phyloP scores from a whole-genome alignment of 805 yeast genomes.

The Saccharomycopsis javanensis region DNA sequence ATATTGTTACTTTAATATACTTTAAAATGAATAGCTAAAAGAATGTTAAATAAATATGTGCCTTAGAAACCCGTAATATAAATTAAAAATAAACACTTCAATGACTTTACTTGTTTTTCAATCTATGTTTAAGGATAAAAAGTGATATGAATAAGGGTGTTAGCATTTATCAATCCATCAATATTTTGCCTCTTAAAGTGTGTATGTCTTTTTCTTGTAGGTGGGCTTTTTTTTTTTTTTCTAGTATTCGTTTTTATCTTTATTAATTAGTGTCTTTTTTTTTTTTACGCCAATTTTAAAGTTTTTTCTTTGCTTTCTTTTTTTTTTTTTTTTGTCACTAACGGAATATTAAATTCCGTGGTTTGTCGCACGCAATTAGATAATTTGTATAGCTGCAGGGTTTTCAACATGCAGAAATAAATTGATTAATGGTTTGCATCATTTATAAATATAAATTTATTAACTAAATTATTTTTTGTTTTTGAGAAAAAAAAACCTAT shows the following conservation, averaged over 20 bases:
- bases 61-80: background rate
- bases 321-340: background rate
- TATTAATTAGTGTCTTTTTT: background rate
- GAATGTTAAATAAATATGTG: background rate
- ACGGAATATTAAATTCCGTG: background rate
- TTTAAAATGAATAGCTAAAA: no score
- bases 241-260: background rate
- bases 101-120: background rate
- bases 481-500: no score
- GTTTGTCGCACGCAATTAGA: background rate
- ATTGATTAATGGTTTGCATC: background rate
- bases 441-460: no score
- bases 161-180: background rate
- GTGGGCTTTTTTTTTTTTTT: background rate
- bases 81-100: no score
- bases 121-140: no score
- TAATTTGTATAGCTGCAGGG: background rate
- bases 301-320: background rate
- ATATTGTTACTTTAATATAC: background rate
- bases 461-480: no score
- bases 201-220: background rate
- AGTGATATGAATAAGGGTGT: background rate
- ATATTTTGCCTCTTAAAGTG: background rate
- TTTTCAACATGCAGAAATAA: background rate
- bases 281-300: background rate